phyloP scores from a whole-genome alignment of 805 yeast genomes.

The Pichia eremophila region DNA sequence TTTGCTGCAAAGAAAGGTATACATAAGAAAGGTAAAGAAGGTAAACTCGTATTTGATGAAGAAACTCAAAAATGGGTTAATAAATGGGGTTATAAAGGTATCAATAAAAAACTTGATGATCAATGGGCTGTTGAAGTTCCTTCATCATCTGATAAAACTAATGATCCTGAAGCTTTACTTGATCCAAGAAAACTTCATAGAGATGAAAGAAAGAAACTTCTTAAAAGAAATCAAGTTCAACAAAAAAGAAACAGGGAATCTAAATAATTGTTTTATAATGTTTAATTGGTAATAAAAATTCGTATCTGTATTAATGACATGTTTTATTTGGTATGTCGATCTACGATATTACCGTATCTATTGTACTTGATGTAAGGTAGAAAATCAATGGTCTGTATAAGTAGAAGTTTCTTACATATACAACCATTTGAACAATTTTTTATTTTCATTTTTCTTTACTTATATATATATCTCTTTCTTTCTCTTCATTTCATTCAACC shows the following conservation, averaged over 20 bases:
- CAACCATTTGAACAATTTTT: no score
- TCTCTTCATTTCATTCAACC: no score
- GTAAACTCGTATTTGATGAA: slow-evolving; percentile 85
- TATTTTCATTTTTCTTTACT: no score
- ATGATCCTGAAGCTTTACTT: slow-evolving; percentile 43
- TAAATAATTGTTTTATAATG: not conserved
- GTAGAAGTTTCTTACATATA: no score
- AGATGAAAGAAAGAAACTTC: slow-evolving; percentile 72
- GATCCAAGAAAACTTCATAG: slow-evolving; percentile 83
- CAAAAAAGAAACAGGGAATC: slow-evolving; percentile 57
- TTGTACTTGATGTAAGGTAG: no score
- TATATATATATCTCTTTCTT: no score
- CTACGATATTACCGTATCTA: no score
- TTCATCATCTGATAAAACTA: slow-evolving; percentile 31
- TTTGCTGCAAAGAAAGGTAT: slow-evolving; percentile 96
- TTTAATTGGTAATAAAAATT: not conserved
- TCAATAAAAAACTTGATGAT: slow-evolving; percentile 73
- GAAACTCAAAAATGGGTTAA: slow-evolving; percentile 91
- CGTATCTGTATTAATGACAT: no score
- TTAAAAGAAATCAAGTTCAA: slow-evolving; percentile 77
- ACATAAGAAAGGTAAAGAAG: slow-evolving; percentile 78
- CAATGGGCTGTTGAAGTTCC: slow-evolving; percentile 97
- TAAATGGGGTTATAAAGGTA: slow-evolving; percentile 96
- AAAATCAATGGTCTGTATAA: no score
- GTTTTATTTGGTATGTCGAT: no score